These are phyloP conservation scores for Benincasa hispida DNA, from an alignment of 306 rosid genomes.

Conservation along the genomic window DNA sequence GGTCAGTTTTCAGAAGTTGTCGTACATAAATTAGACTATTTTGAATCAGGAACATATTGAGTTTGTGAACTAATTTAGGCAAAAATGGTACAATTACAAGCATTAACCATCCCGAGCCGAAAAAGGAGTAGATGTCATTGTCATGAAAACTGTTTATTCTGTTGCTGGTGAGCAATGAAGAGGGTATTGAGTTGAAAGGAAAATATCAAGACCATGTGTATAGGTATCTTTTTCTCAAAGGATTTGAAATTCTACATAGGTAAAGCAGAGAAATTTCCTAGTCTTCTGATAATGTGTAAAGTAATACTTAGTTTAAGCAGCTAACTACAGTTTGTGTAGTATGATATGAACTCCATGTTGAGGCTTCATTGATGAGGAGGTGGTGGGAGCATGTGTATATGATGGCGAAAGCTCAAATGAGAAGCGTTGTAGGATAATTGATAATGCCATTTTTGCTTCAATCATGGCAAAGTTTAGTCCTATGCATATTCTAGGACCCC, in stretches of 20 bases:
- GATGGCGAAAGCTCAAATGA: not conserved
- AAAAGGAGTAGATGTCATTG: too few relatives aligned
- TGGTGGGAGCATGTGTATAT: not conserved
- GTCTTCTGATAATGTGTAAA: not conserved
- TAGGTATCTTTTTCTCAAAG: not conserved
- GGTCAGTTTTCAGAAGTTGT: not conserved
- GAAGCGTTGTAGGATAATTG: not conserved
- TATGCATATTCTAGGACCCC: slow-evolving; percentile 54
- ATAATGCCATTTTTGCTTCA: not conserved
- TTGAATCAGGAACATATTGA: too few relatives aligned
- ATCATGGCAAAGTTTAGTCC: slow-evolving; percentile 35
- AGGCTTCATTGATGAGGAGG: not conserved
- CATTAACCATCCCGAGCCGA: not conserved
- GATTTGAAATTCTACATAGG: not conserved
- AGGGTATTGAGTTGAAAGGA: not conserved
- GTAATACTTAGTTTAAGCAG: not conserved
- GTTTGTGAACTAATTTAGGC: too few relatives aligned
- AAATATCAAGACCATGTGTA: not conserved
- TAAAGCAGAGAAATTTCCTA: not conserved
- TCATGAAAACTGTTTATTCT: not conserved
- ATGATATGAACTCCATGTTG: slow-evolving; percentile 4
- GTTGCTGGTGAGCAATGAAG: not conserved
- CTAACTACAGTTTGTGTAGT: not conserved
- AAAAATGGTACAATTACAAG: not conserved
- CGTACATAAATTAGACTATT: not conserved